These are phyloP conservation scores for Begonia fuchsioides DNA, from an alignment of 306 rosid genomes.

Conservation along the genomic window DNA sequence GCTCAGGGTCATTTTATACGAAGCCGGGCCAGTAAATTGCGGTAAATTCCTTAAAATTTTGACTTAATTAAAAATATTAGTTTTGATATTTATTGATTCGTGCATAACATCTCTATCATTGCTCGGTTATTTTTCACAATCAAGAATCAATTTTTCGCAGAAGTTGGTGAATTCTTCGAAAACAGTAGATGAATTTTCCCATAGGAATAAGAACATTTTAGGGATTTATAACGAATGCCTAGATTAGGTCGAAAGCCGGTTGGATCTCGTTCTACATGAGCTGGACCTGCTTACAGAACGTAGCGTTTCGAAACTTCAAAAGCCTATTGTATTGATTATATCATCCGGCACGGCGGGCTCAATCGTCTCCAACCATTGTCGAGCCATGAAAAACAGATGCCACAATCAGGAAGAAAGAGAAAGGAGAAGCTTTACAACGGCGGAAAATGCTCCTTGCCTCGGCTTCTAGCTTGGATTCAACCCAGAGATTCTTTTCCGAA, in stretches of 20 bases:
- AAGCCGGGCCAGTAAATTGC: no score
- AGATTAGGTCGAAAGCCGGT: slow-evolving; percentile 7
- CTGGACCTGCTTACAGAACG: slow-evolving; percentile 28
- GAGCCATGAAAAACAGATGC: slow-evolving; percentile 7
- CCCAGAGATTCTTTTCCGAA: neutral
- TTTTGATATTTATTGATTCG: no score
- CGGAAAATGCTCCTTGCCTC: neutral
- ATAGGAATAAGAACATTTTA: no score
- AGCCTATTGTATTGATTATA: slow-evolving; percentile 21
- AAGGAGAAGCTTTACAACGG: neutral
- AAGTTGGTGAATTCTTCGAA: no score
- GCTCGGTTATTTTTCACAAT: no score
- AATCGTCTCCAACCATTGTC: slow-evolving; percentile 13
- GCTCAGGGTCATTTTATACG: no score
- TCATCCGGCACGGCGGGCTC: slow-evolving; percentile 23
- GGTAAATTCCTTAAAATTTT: no score
- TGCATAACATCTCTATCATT: no score
- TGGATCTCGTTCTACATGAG: slow-evolving; percentile 31
- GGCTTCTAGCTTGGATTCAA: neutral
- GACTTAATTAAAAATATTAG: no score
- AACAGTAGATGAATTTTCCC: no score
- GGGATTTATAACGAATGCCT: no score
- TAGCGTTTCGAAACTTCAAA: slow-evolving; percentile 19
- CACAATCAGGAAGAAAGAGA: neutral
- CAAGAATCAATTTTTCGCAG: no score